Evolutionary conservation across 768 basidiomycete species (phyloP).

Genomic region (Leccinum broughii): DNA sequence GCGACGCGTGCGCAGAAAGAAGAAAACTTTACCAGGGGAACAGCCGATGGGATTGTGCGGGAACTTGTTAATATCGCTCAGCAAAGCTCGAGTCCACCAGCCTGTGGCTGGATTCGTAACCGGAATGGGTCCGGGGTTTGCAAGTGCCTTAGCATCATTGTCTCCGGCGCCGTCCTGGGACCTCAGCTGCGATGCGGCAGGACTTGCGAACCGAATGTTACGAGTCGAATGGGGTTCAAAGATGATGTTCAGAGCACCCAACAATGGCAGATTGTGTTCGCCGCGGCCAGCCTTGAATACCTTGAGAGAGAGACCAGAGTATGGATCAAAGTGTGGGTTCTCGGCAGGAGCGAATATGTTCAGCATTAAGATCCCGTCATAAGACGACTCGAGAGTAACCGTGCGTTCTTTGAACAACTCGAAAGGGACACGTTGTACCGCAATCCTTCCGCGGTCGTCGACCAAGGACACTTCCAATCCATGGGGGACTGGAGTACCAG

Average conservation of each 20-base stretch:
- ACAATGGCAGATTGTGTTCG: neutral
- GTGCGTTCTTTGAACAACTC: neutral
- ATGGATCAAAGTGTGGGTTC: conserved; percentile 4
- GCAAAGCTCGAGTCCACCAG: conserved; percentile 7
- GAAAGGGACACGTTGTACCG: neutral
- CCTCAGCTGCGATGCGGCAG: conserved; percentile 6
- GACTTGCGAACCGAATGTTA: conserved; percentile 11
- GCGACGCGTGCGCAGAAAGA: neutral
- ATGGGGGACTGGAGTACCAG: neutral
- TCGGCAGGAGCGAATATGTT: conserved; percentile 3
- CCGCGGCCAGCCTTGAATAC: neutral
- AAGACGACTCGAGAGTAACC: neutral
- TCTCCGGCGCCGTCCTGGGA: neutral
- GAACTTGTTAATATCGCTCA: conserved; percentile 1
- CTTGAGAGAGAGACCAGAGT: conserved; percentile 10
- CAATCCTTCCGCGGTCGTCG: conserved; percentile 5
- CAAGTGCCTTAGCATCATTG: neutral
- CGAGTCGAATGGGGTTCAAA: conserved; percentile 14
- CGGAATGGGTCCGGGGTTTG: conserved; percentile 1
- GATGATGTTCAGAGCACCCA: conserved; percentile 14
- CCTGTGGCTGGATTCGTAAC: conserved; percentile 13
- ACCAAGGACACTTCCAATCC: conserved; percentile 8
- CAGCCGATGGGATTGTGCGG: conserved; percentile 1
- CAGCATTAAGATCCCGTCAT: conserved; percentile 8
- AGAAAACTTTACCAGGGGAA: conserved; percentile 3